These are phyloP conservation scores for Annulohypoxylon maeteangense DNA, from an alignment of 495 filamentous ascomycete genomes.

Conservation along the genomic window DNA sequence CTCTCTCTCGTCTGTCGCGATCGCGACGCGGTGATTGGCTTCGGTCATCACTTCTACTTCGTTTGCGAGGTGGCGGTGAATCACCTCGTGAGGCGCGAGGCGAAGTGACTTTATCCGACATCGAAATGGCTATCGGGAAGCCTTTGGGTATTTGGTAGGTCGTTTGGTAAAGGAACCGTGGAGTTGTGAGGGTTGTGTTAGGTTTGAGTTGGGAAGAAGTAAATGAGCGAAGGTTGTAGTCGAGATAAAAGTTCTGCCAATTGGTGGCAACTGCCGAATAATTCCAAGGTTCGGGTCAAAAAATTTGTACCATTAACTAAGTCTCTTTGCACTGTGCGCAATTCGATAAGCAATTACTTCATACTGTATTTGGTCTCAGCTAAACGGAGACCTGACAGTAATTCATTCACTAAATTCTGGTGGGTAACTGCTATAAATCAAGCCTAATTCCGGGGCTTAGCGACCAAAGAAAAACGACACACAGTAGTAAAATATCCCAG, in stretches of 20 bases:
- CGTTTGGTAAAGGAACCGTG: neutral
- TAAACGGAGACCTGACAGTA: too few species aligned
- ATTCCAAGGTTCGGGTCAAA: too few species aligned
- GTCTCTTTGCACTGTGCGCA: too few species aligned
- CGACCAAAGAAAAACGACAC: too few species aligned
- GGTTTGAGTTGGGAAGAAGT: neutral
- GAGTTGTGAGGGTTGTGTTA: neutral
- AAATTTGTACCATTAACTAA: too few species aligned
- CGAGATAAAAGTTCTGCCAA: neutral
- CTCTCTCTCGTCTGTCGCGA: slow-evolving; percentile 28
- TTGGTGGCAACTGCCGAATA: neutral
- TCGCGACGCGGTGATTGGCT: slow-evolving; percentile 44
- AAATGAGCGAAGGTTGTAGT: neutral
- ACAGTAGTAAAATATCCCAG: too few species aligned
- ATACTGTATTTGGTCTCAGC: too few species aligned
- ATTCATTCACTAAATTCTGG: too few species aligned
- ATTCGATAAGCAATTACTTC: too few species aligned
- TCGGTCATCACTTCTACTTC: slow-evolving; percentile 38
- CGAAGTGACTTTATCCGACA: slow-evolving; percentile 42
- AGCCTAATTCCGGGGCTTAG: too few species aligned
- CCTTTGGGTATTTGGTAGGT: neutral
- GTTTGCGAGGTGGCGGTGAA: slow-evolving; percentile 40
- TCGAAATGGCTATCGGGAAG: neutral
- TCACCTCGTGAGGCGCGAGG: slow-evolving; percentile 38
- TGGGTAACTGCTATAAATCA: too few species aligned